Percentiles rank a stretch among this genome's conserved stretches.
Conservation (phyloP, 139 green algal species). For the Coccomyxa sp. region DNA sequence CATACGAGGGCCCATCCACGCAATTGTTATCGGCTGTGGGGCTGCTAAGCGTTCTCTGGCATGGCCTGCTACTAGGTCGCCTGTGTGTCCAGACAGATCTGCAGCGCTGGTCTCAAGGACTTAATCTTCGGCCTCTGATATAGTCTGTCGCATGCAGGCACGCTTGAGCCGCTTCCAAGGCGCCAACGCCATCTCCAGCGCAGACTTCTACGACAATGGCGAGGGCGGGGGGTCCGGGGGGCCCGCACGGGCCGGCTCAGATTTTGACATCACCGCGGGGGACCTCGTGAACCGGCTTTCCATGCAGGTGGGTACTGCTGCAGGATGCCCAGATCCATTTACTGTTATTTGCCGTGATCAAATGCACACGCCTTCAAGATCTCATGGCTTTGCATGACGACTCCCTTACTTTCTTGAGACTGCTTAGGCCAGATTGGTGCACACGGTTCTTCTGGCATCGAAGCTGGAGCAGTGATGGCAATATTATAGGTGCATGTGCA, state of each 20-base stretch:
- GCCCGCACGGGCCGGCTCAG: neutral
- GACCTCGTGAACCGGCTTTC: slow-evolving; percentile 78
- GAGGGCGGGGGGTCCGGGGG: slow-evolving; percentile 13
- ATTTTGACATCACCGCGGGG: slow-evolving; percentile 45
- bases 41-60: too few species aligned
- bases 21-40: too few species aligned
- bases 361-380: neutral
- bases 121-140: too few species aligned
- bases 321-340: neutral
- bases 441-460: neutral
- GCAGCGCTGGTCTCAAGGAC: too few species aligned
- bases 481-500: slow-evolving; percentile 25
- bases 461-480: neutral
- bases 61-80: too few species aligned
- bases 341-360: neutral
- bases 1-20: too few species aligned
- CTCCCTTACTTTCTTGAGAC: neutral
- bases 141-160: slow-evolving; percentile 7
- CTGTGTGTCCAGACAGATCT: too few species aligned
- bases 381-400: too few species aligned
- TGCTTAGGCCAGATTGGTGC: neutral
- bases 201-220: slow-evolving; percentile 69
- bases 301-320: slow-evolving; percentile 34
- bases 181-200: slow-evolving; percentile 69
- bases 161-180: slow-evolving; percentile 45